A percentile compares a stretch with the other conserved stretches of the same genome.
phyloP scores from a whole-genome alignment of 192 early-diverging fungal genomes.

The Mortierella claussenii region DNA sequence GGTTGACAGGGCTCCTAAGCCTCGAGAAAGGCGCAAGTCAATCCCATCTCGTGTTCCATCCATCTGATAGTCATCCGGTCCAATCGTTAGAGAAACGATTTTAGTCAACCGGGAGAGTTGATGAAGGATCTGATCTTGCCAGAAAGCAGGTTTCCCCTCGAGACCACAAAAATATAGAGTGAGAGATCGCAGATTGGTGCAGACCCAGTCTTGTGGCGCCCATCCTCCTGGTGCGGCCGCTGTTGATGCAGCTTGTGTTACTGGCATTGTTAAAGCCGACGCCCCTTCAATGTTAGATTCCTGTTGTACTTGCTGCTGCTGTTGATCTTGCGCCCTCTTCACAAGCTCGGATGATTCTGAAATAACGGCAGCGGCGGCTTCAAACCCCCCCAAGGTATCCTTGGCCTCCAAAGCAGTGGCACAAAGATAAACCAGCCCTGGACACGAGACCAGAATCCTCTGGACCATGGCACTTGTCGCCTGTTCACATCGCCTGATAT shows the following conservation, averaged over 20 bases:
- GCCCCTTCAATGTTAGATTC: not conserved
- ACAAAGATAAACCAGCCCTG: not conserved
- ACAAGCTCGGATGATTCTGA: too few species aligned
- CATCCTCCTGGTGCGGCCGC: not conserved
- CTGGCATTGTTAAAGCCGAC: not conserved
- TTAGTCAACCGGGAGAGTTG: slow-evolving; percentile 10
- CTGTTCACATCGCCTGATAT: slow-evolving; percentile 6
- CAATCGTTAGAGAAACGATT: slow-evolving; percentile 9
- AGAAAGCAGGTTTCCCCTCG: not conserved
- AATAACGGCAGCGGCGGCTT: too few species aligned
- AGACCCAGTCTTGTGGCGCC: slow-evolving; percentile 17
- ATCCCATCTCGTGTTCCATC: slow-evolving; percentile 14
- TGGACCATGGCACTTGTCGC: slow-evolving; percentile 19
- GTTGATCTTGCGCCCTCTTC: too few species aligned
- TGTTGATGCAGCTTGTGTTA: not conserved
- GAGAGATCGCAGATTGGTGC: not conserved
- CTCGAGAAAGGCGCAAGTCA: slow-evolving; percentile 3
- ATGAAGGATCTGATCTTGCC: not conserved
- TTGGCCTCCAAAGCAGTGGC: slow-evolving; percentile 1
- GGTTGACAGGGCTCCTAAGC: not conserved
- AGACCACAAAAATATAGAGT: slow-evolving; percentile 19
- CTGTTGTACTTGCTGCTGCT: too few species aligned
- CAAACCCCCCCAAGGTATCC: slow-evolving; percentile 6
- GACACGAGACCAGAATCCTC: slow-evolving; percentile 14
- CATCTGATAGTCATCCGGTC: not conserved